These are phyloP conservation scores for Wickerhamomyces mucosus DNA, from an alignment of 805 yeast genomes.

Conservation along the genomic window DNA sequence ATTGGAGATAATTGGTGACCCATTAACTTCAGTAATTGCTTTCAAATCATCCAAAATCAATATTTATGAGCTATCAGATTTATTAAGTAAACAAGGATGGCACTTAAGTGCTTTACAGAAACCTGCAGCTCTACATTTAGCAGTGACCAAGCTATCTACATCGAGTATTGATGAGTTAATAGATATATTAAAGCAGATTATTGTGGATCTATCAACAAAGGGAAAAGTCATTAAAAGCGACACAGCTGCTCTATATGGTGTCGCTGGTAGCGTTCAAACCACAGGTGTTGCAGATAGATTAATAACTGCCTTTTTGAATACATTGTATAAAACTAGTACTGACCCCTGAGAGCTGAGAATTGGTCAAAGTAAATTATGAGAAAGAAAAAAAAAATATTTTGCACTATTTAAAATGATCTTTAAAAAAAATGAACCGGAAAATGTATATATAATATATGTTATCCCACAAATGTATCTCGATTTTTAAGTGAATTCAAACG, in stretches of 20 bases:
- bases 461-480: too few relatives aligned
- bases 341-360: too few relatives aligned
- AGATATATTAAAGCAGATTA: conserved; percentile 26
- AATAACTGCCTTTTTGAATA: conserved; percentile 74
- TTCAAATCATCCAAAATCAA: conserved; percentile 56
- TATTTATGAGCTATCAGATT: conserved; percentile 74
- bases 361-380: too few relatives aligned
- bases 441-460: too few relatives aligned
- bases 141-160: conserved; percentile 67
- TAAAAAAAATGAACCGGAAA: too few relatives aligned
- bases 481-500: too few relatives aligned
- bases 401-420: too few relatives aligned
- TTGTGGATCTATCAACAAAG: conserved; percentile 11
- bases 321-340: conserved; percentile 47
- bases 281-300: conserved; percentile 75
- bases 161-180: conserved; percentile 54
- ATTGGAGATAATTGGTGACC: conserved; percentile 74
- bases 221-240: conserved; percentile 32
- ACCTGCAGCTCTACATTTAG: conserved; percentile 89
- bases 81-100: conserved; percentile 66
- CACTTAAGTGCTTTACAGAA: conserved; percentile 79
- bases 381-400: too few relatives aligned
- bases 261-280: conserved; percentile 85
- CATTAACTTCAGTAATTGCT: conserved; percentile 72
- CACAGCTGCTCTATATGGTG: conserved; percentile 89